Conservation (phyloP, 139 green algal species). For the Picochlorum sp. region DNA sequence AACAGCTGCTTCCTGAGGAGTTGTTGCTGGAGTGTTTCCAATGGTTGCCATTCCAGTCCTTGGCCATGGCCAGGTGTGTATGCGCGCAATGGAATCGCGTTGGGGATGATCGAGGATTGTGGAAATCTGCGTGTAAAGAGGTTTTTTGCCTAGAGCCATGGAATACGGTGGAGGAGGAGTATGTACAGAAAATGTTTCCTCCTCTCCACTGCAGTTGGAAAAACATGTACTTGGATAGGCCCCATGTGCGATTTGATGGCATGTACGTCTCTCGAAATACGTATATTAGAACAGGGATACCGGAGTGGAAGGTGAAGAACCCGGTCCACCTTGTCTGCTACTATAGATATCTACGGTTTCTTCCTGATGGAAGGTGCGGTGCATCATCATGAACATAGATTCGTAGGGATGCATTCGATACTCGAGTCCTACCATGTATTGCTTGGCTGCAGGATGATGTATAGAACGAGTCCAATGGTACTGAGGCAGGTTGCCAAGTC, state of each 20-base stretch:
- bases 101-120: conserved; percentile 43
- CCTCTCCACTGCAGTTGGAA: conserved; percentile 40
- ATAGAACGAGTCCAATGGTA: conserved; percentile 58
- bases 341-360: conserved; percentile 61
- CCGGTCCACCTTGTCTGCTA: conserved; percentile 58
- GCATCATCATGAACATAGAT: too few relatives aligned
- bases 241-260: conserved; percentile 69
- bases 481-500: conserved; percentile 45
- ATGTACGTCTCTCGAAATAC: conserved; percentile 74
- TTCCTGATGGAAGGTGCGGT: conserved; percentile 45
- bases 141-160: conserved; percentile 29
- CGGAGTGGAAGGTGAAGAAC: conserved; percentile 45
- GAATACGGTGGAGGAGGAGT: background rate
- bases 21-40: conserved; percentile 51
- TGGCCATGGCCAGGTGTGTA: conserved; percentile 50
- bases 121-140: conserved; percentile 53
- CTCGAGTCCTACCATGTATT: background rate
- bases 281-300: conserved; percentile 56
- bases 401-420: background rate
- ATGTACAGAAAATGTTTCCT: conserved; percentile 23
- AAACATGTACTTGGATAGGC: conserved; percentile 60
- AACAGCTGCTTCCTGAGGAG: conserved; percentile 63
- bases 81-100: conserved; percentile 57
- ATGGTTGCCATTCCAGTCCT: conserved; percentile 36
- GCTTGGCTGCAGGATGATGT: conserved; percentile 36